A percentile compares a stretch with the other conserved stretches of the same genome.
Evolutionary conservation across 257 asterid genomes (phyloP).

Genomic region (Scutellaria barbata): DNA sequence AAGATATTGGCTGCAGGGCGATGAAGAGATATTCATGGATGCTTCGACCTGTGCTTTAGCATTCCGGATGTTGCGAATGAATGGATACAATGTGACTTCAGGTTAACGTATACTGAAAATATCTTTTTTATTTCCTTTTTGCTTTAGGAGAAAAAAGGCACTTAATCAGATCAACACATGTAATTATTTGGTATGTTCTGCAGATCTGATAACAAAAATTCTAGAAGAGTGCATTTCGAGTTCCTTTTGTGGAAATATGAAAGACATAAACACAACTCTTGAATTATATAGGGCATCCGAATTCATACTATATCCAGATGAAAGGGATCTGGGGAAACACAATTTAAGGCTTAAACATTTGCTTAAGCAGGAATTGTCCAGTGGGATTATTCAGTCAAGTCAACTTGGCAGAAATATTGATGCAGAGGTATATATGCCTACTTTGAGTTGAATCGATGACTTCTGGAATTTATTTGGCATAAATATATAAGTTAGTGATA

Average conservation of each 20-base stretch:
- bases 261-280: conserved; percentile 54
- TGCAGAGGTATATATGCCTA: conserved; percentile 55
- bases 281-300: conserved; percentile 76
- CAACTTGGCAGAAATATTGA: conserved; percentile 45
- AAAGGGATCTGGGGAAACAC: conserved; percentile 54
- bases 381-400: conserved; percentile 39
- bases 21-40: conserved; percentile 80
- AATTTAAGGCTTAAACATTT: conserved; percentile 50
- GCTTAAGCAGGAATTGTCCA: conserved; percentile 53
- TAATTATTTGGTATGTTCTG: conserved; percentile 34
- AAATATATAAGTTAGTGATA: background rate
- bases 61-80: conserved; percentile 66
- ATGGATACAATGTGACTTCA: conserved; percentile 73
- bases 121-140: background rate
- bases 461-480: conserved; percentile 17
- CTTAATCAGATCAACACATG: background rate
- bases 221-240: conserved; percentile 47
- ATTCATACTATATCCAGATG: conserved; percentile 54
- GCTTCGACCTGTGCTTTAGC: conserved; percentile 82
- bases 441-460: conserved; percentile 8
- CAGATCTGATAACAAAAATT: conserved; percentile 57
- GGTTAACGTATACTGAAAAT: conserved; percentile 44
- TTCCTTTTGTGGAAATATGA: conserved; percentile 47
- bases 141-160: conserved; percentile 8
- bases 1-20: conserved; percentile 83